Evolutionary conservation across 805 yeast genomes (phyloP).

Genomic region (Metschnikowia chrysomelidarum): DNA sequence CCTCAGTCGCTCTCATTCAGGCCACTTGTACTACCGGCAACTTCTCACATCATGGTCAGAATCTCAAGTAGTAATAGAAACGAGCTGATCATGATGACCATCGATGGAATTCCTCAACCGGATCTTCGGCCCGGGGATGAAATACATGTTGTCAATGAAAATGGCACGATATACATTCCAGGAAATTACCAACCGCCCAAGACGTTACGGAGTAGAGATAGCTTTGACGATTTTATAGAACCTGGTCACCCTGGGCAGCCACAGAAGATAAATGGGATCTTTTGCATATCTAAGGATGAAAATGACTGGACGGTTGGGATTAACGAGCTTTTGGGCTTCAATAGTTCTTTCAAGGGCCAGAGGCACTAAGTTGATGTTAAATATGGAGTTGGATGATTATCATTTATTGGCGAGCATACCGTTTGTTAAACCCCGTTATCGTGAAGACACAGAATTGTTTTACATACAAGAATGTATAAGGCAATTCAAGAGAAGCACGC

Average conservation of each 20-base stretch:
- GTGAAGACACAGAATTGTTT: too few species aligned
- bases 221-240: conserved; percentile 22
- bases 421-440: too few species aligned
- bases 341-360: conserved; percentile 65
- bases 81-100: conserved; percentile 51
- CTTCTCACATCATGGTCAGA: conserved; percentile 67
- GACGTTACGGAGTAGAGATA: conserved; percentile 15
- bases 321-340: conserved; percentile 85
- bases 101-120: conserved; percentile 82
- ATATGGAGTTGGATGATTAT: too few species aligned
- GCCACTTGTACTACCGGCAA: conserved; percentile 78
- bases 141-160: conserved; percentile 66
- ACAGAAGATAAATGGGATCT: conserved; percentile 53
- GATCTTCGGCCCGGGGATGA: conserved; percentile 74
- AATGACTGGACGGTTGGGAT: conserved; percentile 93
- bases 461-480: too few species aligned
- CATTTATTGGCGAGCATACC: too few species aligned
- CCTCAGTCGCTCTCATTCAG: conserved; percentile 90
- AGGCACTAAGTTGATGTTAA: conserved; percentile 1
- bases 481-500: too few species aligned
- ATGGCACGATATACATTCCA: conserved; percentile 57
- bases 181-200: conserved; percentile 46
- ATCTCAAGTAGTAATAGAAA: conserved; percentile 50
- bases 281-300: conserved; percentile 81
- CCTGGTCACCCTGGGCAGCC: conserved; percentile 16